These are phyloP conservation scores for Urtica urens DNA, from an alignment of 306 rosid genomes.

Conservation along the genomic window DNA sequence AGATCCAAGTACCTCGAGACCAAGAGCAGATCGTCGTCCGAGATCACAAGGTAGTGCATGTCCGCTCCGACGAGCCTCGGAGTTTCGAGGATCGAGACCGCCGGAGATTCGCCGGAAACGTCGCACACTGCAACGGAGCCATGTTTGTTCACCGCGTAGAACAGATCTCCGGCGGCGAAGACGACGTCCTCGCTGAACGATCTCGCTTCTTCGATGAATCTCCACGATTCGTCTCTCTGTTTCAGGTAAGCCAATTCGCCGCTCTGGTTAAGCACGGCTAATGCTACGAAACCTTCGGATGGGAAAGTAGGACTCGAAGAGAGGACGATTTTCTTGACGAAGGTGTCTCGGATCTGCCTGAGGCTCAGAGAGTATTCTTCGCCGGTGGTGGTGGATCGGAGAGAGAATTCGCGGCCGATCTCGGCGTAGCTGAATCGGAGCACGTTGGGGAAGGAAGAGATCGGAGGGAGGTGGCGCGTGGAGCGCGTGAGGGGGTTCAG, in stretches of 20 bases:
- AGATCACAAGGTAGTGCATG: constrained; percentile 40
- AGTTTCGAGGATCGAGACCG: constrained; percentile 18
- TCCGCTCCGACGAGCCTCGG: constrained; percentile 23
- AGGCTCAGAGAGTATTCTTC: constrained; percentile 17
- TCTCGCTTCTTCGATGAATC: constrained; percentile 19
- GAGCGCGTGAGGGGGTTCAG: constrained; percentile 46
- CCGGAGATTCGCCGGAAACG: constrained; percentile 14
- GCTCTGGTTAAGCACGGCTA: constrained; percentile 38
- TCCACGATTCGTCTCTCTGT: constrained; percentile 36
- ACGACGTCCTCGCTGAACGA: constrained; percentile 44
- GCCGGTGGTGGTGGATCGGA: constrained; percentile 18
- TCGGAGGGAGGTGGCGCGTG: constrained; percentile 41
- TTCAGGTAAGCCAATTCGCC: constrained; percentile 34
- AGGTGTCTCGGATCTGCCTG: constrained; percentile 45
- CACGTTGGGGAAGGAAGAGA: constrained; percentile 51
- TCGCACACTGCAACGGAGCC: constrained; percentile 45
- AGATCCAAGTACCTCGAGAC: constrained; percentile 34
- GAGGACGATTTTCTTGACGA: constrained; percentile 39
- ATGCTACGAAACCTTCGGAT: constrained; percentile 20
- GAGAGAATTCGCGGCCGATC: constrained; percentile 43
- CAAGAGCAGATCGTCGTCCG: constrained; percentile 35
- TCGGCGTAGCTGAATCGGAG: constrained; percentile 33
- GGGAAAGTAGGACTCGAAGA: constrained; percentile 27
- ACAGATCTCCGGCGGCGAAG: constrained; percentile 15
- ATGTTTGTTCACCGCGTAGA: constrained; percentile 45